Percentiles rank a stretch among this genome's conserved stretches.
These are phyloP conservation scores for Solanum raphanifolium DNA, from an alignment of 257 asterid genomes.

Conservation along the genomic window DNA sequence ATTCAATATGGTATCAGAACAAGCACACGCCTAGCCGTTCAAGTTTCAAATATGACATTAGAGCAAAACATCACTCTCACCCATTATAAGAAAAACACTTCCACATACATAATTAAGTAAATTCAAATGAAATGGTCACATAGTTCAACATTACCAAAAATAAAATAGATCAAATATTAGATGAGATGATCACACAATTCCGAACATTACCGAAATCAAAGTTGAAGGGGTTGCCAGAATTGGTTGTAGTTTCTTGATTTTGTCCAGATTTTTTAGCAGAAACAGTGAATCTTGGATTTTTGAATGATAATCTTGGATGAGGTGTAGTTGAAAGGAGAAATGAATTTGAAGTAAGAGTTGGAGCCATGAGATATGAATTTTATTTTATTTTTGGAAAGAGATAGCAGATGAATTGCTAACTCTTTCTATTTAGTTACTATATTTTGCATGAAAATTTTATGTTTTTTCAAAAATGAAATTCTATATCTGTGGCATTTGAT, in stretches of 20 bases:
- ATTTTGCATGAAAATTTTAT: background rate
- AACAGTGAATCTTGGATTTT: constrained; percentile 24
- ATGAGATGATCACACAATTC: background rate
- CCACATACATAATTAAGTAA: background rate
- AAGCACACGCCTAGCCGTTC: background rate
- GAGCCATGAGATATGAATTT: constrained; percentile 46
- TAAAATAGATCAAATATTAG: constrained; percentile 5
- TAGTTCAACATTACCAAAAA: constrained; percentile 15
- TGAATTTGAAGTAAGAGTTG: constrained; percentile 70
- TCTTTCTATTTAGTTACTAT: constrained; percentile 1
- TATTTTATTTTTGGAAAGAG: background rate
- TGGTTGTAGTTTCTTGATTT: constrained; percentile 8
- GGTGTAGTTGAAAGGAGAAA: constrained; percentile 47
- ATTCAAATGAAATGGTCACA: background rate
- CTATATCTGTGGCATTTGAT: background rate
- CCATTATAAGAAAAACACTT: background rate
- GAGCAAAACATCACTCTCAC: background rate
- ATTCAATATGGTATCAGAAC: background rate
- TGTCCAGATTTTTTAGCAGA: constrained; percentile 39
- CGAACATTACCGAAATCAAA: constrained; percentile 38
- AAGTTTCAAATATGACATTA: too few relatives aligned
- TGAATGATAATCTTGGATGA: constrained; percentile 26
- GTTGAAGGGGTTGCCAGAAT: constrained; percentile 35
- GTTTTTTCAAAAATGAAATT: background rate
- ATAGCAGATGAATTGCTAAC: background rate